A percentile compares a stretch with the other conserved stretches of the same genome.
Evolutionary conservation across 2,329 filamentous ascomycete species (phyloP).

Genomic region (Pseudocercospora fijiensis): DNA sequence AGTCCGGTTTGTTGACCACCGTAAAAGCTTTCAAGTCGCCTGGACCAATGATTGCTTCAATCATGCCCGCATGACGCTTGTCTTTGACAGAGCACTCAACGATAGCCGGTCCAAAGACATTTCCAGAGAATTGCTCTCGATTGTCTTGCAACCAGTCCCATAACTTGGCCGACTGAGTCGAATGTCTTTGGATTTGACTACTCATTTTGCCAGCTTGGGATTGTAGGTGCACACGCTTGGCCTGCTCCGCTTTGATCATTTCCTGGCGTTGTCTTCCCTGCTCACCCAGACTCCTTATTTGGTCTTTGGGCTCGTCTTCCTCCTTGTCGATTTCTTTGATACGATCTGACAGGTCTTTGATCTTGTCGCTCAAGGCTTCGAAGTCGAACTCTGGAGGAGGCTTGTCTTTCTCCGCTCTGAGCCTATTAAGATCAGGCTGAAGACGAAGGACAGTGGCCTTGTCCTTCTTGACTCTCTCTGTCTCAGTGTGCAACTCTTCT

Average conservation of each 20-base stretch:
- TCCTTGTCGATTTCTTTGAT: constrained; percentile 49
- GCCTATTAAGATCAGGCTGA: constrained; percentile 55
- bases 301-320: constrained; percentile 45
- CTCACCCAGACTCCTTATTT: constrained; percentile 35
- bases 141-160: constrained; percentile 84
- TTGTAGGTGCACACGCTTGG: constrained; percentile 60
- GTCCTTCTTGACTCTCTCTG: constrained; percentile 43
- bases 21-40: constrained; percentile 66
- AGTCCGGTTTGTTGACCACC: constrained; percentile 72
- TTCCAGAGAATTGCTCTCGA: constrained; percentile 65
- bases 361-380: constrained; percentile 67
- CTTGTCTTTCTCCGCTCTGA: constrained; percentile 63
- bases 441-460: constrained; percentile 33
- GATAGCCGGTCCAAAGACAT: constrained; percentile 78
- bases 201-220: constrained; percentile 75
- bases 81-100: constrained; percentile 78
- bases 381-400: constrained; percentile 69
- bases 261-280: constrained; percentile 40
- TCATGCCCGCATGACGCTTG: constrained; percentile 59
- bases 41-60: constrained; percentile 58
- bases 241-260: constrained; percentile 45
- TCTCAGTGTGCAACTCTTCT: constrained; percentile 43
- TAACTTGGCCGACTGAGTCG: constrained; percentile 63
- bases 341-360: constrained; percentile 57
- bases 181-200: constrained; percentile 58